Conservation (phyloP, 2,329 filamentous ascomycete genomes). For the Colletotrichum eleusines region DNA sequence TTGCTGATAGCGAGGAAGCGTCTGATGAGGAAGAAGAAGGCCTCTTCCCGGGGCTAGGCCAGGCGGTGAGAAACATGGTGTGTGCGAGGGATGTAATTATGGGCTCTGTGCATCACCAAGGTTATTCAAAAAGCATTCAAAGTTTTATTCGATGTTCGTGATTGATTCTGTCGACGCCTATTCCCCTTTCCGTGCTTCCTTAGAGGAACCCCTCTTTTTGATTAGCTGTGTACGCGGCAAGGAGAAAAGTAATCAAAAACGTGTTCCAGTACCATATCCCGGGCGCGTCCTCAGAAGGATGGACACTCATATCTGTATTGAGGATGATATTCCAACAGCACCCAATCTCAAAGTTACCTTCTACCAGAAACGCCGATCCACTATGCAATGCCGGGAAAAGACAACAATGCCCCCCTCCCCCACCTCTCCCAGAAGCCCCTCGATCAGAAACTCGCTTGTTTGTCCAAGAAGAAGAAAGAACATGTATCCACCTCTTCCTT, state of each 20-base stretch:
- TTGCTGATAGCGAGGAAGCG: conserved; percentile 89
- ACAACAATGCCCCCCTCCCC: conserved; percentile 16
- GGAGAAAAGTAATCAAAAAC: neutral
- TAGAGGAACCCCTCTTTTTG: neutral
- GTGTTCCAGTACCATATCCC: conserved; percentile 7
- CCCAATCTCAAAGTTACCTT: conserved; percentile 13
- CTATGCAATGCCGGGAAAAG: conserved; percentile 38
- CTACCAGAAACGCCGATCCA: conserved; percentile 41
- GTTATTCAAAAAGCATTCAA: conserved; percentile 15
- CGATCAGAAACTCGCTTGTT: neutral
- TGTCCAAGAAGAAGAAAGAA: neutral
- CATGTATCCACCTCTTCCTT: neutral
- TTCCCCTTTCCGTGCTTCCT: neutral
- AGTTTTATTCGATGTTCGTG: conserved; percentile 1
- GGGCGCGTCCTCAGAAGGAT: conserved; percentile 16
- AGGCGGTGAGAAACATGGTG: neutral
- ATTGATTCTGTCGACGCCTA: neutral
- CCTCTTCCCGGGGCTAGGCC: conserved; percentile 50
- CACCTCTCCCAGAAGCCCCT: too few species aligned
- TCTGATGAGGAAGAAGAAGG: conserved; percentile 79
- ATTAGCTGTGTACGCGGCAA: conserved; percentile 4
- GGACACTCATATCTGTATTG: conserved; percentile 11
- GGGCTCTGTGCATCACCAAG: conserved; percentile 7
- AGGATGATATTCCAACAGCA: conserved; percentile 20
- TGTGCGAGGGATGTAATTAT: conserved; percentile 3